Evolutionary conservation across 805 yeast species (phyloP).

Genomic region (Groenewaldozyma salmanticensis): DNA sequence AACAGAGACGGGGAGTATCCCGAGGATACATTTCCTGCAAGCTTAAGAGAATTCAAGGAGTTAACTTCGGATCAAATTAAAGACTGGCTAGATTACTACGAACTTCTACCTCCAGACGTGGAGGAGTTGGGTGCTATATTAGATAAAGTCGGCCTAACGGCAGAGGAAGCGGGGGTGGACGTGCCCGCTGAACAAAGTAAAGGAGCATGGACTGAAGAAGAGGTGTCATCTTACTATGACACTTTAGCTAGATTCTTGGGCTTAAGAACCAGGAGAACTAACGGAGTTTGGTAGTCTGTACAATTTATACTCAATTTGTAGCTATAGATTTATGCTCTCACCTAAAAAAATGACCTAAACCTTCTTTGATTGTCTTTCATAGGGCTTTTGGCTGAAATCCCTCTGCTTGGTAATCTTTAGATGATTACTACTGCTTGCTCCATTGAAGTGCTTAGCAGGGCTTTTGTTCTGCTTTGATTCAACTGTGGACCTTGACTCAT

Average conservation of each 20-base stretch:
- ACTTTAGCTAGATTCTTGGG: slow-evolving; percentile 66
- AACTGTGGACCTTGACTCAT: slow-evolving; percentile 1
- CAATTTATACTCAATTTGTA: too few relatives aligned
- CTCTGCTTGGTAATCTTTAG: too few relatives aligned
- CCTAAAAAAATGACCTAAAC: neutral
- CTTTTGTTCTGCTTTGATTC: slow-evolving; percentile 2
- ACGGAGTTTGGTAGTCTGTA: slow-evolving; percentile 39
- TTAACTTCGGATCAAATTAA: slow-evolving; percentile 40
- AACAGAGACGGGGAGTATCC: slow-evolving; percentile 63
- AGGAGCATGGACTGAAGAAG: slow-evolving; percentile 34
- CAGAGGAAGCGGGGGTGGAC: slow-evolving; percentile 34
- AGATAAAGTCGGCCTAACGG: slow-evolving; percentile 23
- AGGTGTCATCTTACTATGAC: slow-evolving; percentile 45
- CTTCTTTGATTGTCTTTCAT: neutral
- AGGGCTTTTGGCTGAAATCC: too few relatives aligned
- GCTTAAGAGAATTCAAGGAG: slow-evolving; percentile 41
- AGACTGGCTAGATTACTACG: slow-evolving; percentile 61
- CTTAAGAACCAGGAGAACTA: slow-evolving; percentile 42
- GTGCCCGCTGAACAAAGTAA: slow-evolving; percentile 23
- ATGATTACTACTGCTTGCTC: neutral
- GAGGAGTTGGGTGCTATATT: slow-evolving; percentile 46
- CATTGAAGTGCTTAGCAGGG: neutral
- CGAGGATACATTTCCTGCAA: slow-evolving; percentile 43
- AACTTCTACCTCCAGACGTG: slow-evolving; percentile 55
- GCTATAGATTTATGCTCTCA: too few relatives aligned